phyloP scores from a whole-genome alignment of 2,329 filamentous ascomycete genomes.

The Fusarium illudens region DNA sequence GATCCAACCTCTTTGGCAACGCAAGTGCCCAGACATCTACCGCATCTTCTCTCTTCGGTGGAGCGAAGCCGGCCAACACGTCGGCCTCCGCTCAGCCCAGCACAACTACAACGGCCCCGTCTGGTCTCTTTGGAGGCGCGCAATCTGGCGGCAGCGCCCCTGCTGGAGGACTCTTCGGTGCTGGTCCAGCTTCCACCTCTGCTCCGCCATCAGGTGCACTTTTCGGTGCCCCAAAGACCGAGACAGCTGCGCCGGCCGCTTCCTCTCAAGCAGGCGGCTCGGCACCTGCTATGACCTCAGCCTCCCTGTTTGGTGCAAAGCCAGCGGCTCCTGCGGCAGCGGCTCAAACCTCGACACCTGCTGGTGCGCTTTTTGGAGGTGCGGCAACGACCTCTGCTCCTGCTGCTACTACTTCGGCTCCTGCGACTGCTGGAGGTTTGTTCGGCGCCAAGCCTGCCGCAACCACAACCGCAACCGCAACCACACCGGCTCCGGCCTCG shows the following conservation, averaged over 20 bases:
- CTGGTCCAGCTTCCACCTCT: constrained; percentile 42
- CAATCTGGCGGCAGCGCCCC: constrained; percentile 43
- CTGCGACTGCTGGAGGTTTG: constrained; percentile 43
- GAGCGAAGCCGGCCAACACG: constrained; percentile 41
- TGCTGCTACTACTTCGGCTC: constrained; percentile 42
- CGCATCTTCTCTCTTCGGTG: constrained; percentile 43
- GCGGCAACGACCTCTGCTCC: constrained; percentile 42
- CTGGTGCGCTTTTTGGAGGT: constrained; percentile 49
- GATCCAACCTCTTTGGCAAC: constrained; percentile 38
- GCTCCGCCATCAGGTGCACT: constrained; percentile 37
- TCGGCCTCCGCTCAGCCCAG: constrained; percentile 27
- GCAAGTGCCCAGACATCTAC: constrained; percentile 30
- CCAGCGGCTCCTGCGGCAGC: constrained; percentile 47
- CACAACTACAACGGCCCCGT: constrained; percentile 29
- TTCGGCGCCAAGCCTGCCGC: constrained; percentile 46
- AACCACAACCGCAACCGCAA: constrained; percentile 31
- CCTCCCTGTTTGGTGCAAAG: constrained; percentile 54
- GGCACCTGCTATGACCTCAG: constrained; percentile 32
- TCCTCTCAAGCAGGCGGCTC: constrained; percentile 34
- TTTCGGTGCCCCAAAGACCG: constrained; percentile 35
- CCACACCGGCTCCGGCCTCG: constrained; percentile 43
- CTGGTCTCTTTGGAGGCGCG: constrained; percentile 48
- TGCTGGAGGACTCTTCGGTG: constrained; percentile 47
- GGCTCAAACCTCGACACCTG: constrained; percentile 46
- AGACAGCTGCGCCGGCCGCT: constrained; percentile 35